Evolutionary conservation across 1,284 basidiomycete genomes (phyloP), one percentile per base, ranked within the genome.

Genomic region (Rugosomyces carneus): DNA sequence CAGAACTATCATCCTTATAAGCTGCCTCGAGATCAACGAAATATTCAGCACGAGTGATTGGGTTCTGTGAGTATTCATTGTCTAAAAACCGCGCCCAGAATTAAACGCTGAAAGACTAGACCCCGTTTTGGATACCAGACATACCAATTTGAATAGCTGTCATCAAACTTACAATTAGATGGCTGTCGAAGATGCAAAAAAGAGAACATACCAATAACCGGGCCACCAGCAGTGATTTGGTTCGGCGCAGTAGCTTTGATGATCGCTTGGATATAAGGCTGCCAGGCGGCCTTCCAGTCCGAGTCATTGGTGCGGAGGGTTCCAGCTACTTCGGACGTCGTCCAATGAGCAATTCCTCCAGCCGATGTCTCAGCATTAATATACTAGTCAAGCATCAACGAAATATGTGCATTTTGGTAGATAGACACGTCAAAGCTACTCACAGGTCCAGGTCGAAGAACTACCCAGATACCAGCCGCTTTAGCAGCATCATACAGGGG

Each of bases 291-390:
- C 48, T 63, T 70, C 71, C 77, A 91, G 51, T 84, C 84, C 0
- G 78, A 74, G 4, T 74, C 79, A 52, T 85, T 84, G 29, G 81
- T 87, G 6, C 89, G 74, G 16, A 90, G 67, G 35, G 68, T 68
- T 1, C 82, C 83, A 3, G 78, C 73, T 11, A 87, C 76, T 55
- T 82, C 74, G 9, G 78, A 73, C 1, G 84, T 87, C 11, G 78
- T 70, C 89, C 88, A 90, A 50, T 86, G 84, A 0, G 87, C 76
- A 49, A 89, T 79, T 1, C 88, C 88, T 16, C 88, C 88, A 1
- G 84, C 86, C 0, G 83, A 82, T 0, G 85, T 88, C 62, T 92
- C 89, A 0, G 85, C 84, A 52, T 87, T 88, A 66, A 89, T 89
- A 60, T 89, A 83, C 62, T 65, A 51, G 21, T 2, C 15, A 16